Evolutionary conservation across 2,329 filamentous ascomycete genomes (phyloP), one percentile per base, ranked within the genome.

Genomic region (Beauveria brongniartii): DNA sequence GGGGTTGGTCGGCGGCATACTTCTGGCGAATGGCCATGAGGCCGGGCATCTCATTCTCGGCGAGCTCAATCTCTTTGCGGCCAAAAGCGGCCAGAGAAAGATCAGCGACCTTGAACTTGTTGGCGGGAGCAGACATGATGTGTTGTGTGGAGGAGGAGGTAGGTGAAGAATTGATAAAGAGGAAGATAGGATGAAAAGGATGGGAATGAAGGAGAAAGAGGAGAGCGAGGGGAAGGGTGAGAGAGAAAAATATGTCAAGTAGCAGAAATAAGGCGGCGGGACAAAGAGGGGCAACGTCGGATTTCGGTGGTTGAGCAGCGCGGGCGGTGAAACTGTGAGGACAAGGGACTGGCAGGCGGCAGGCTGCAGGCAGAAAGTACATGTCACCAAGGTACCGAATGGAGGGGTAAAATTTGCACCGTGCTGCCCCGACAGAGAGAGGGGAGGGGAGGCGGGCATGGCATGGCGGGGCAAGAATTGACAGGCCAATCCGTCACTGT

Each of bases 71-170:
- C 87, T 99, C 94, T 80, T 93, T 92, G 81, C 94, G 92, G 80
- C 94, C 94, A 75, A 99, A 97, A 79, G 94, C 94, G 75, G 94
- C 93, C 76, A 97, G 88, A 76, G 89, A 91, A 77, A 97, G 90
- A 85, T 97, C 94, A 74, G 93, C 92, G 82, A 99, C 93, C 90
- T 97, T 96, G 89, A 91, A 95, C 80, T 90, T 93, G 79, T 88
- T 81, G 75, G 92, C 92, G 80, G 92, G 92, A 73, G 90, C 90
- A 84, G 83, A 77, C 84, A 87, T 86, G 70, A 68, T 81, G 73
- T 63, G 61, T 63, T 63, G 28, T 63, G 63, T 37, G 62, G 66
- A 64, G 64, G 67, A 61, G 54, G 59, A 62, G 63, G 51, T 61
- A 64, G 63, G 62, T 64, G 59, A 64, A 66, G 68, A 63, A 64